phyloP scores from a whole-genome alignment of 2,329 filamentous ascomycete genomes.

The Botrytis byssoidea region DNA sequence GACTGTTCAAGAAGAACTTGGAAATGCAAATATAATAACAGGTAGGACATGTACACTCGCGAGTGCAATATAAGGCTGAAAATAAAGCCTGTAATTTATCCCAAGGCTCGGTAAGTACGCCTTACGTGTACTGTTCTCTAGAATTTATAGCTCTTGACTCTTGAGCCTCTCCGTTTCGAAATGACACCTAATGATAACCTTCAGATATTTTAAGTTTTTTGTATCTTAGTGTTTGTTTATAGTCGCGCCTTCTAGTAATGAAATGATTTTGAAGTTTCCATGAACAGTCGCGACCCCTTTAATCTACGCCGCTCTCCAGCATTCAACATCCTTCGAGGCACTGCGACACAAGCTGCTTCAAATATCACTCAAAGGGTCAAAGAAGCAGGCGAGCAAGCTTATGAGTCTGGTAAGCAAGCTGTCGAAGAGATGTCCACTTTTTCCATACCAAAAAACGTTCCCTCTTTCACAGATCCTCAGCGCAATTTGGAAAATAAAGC shows the following conservation, averaged over 20 bases:
- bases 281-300: constrained; percentile 42
- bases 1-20: background rate
- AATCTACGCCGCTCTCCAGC: constrained; percentile 44
- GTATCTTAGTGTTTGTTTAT: constrained; percentile 13
- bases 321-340: constrained; percentile 51
- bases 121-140: constrained; percentile 18
- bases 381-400: constrained; percentile 49
- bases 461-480: constrained; percentile 64
- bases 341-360: constrained; percentile 47
- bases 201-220: background rate
- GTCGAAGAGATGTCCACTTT: constrained; percentile 58
- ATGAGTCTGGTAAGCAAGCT: constrained; percentile 45
- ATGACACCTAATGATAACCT: constrained; percentile 1
- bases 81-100: constrained; percentile 6
- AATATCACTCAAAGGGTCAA: constrained; percentile 49
- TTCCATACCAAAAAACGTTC: constrained; percentile 66
- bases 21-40: background rate
- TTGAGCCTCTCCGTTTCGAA: background rate
- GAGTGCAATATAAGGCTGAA: background rate
- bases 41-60: background rate
- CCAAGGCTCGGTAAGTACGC: constrained; percentile 15
- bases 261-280: constrained; percentile 35
- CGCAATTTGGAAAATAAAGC: constrained; percentile 63
- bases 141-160: background rate
- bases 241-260: constrained; percentile 29